Evolutionary conservation across 106 monocot species (phyloP), one percentile per base, ranked within the genome.

Genomic region (Narthecium ossifragum): DNA sequence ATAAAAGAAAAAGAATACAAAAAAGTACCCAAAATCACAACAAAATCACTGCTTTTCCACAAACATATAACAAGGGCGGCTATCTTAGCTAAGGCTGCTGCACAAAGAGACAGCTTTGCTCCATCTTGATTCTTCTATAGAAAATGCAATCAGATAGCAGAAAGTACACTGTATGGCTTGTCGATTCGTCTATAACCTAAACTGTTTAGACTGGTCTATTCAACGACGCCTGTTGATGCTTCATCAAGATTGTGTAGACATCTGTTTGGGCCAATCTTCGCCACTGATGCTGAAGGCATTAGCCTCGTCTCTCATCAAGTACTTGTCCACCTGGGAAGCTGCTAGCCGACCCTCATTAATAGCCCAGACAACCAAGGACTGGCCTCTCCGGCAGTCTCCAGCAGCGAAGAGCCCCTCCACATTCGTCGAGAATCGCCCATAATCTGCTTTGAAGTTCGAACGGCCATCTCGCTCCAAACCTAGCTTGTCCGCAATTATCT

Each of bases 281-380:
- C 21, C 54, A 18, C 51, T 12, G 13, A 55, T 13, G n/a, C 33
- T 33, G 5, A 2, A 23, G 2, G 21, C 2, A 9, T 26, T 11
- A 11, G 50, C 58, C 2, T 67, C 77, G 9, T 90, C 74, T 62
- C 53, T 67, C 76, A 75, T 80, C 49, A 98, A 47, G 69, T 73
- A 98, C 23, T 72, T 65, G 60, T 98, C 91, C 14, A 91, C 91
- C 62, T 78, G 72, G 11, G 91, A 46, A 0, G 98, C 98, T 30
- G 87, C 98, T 50, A 85, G 81, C 38, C 98, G 75, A 25, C 98
- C 98, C 73, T 98, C 98, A 34, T 59, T 73, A 46, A 91, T 98
- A 23, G 98, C 98, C 98, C 98, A 98, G 6, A 98, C 98, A 28
- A 98, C 91, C 2, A 98, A 70, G 0, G 98, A 98, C 64, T 98